Conservation (phyloP, 176 grass and related monocot species). For the Panicum miliaceum region DNA sequence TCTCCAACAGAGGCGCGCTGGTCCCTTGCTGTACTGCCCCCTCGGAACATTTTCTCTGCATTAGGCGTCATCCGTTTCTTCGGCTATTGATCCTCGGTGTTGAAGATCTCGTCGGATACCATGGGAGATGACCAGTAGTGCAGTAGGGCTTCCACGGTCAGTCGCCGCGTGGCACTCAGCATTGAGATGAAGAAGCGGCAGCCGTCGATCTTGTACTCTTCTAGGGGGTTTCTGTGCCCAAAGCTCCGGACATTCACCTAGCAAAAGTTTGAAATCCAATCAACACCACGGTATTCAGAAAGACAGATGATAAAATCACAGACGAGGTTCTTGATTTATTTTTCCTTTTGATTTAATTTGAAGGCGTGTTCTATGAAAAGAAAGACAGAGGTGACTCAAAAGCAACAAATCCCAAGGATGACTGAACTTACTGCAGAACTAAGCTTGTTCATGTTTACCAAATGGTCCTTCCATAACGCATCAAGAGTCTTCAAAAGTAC, state of each 20-base stretch:
- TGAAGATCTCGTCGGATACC: conserved; percentile 73
- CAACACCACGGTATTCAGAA: not conserved
- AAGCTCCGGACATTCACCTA: conserved; percentile 98
- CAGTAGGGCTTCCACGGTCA: conserved; percentile 77
- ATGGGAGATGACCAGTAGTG: conserved; percentile 83
- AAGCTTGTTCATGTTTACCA: conserved; percentile 99
- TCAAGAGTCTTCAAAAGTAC: conserved; percentile 91
- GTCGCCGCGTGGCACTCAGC: conserved; percentile 76
- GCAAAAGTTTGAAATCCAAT: conserved; percentile 25
- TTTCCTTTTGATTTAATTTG: not conserved
- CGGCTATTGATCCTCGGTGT: conserved; percentile 45
- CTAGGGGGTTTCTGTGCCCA: conserved; percentile 90
- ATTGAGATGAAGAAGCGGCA: conserved; percentile 98
- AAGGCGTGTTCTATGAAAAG: not conserved
- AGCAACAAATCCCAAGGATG: conserved; percentile 13
- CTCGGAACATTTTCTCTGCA: not conserved
- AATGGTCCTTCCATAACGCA: conserved; percentile 87
- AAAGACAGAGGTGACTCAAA: not conserved
- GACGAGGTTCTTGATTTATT: not conserved
- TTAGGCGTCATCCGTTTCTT: not conserved
- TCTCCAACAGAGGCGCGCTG: not conserved
- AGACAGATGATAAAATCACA: not conserved
- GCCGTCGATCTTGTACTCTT: conserved; percentile 98
- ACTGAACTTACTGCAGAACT: conserved; percentile 76
- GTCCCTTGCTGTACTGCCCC: not conserved